A percentile compares a stretch with the other conserved stretches of the same genome.
Evolutionary conservation across 2,329 filamentous ascomycete genomes (phyloP).

Genomic region (Kalaharituber pfeilii): DNA sequence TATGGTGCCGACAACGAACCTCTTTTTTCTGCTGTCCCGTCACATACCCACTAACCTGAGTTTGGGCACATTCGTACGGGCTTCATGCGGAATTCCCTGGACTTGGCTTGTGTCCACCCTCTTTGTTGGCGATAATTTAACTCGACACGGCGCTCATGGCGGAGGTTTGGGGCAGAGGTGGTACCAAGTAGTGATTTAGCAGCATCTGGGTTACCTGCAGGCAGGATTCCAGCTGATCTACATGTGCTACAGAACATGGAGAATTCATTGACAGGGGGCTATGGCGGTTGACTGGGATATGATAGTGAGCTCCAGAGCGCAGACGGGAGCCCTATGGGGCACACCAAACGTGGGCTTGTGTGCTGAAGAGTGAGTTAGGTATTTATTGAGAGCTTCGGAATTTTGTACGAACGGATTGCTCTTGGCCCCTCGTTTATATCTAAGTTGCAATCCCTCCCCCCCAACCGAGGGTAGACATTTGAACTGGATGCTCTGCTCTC

Average conservation of each 20-base stretch:
- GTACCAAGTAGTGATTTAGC: too few relatives aligned
- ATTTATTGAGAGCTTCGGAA: too few relatives aligned
- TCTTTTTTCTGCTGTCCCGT: not conserved
- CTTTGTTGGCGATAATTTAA: not conserved
- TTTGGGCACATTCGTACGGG: not conserved
- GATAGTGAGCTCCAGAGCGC: not conserved
- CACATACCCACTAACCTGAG: not conserved
- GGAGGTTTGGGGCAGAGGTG: too few relatives aligned
- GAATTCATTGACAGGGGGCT: too few relatives aligned
- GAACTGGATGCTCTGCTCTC: not conserved
- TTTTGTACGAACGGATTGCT: too few relatives aligned
- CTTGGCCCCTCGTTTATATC: not conserved
- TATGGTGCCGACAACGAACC: not conserved
- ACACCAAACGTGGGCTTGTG: too few relatives aligned
- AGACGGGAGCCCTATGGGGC: too few relatives aligned
- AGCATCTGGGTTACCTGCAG: too few relatives aligned
- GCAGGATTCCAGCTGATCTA: too few relatives aligned
- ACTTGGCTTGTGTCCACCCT: not conserved
- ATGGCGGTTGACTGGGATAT: too few relatives aligned
- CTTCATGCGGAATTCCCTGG: not conserved
- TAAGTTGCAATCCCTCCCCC: not conserved
- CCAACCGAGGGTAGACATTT: not conserved
- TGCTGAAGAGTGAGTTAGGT: too few relatives aligned
- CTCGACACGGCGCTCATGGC: not conserved
- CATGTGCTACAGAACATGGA: too few relatives aligned